Conservation (phyloP, 139 green algal species). For the Volvox reticuliferus region DNA sequence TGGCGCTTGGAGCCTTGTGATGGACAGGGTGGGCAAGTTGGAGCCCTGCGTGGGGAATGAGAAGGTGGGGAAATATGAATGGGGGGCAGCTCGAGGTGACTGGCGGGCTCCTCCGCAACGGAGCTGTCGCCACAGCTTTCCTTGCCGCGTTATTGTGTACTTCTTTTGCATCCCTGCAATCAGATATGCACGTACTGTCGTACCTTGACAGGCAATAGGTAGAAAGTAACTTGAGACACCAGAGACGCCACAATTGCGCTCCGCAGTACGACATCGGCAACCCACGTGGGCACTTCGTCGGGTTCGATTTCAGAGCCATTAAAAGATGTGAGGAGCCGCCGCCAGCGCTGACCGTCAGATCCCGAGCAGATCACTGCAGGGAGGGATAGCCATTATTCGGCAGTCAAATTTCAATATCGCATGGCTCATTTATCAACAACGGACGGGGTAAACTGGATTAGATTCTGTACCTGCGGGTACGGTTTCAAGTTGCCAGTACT, state of each 20-base stretch:
- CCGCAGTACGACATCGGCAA: background rate
- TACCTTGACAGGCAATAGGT: background rate
- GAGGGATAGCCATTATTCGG: background rate
- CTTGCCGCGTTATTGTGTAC: too few relatives aligned
- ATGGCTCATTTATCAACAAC: too few relatives aligned
- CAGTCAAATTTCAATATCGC: too few relatives aligned
- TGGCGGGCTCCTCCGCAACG: too few relatives aligned
- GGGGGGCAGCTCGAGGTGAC: background rate
- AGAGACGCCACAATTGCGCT: background rate
- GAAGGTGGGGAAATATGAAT: background rate
- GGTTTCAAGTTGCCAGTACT: constrained; percentile 45
- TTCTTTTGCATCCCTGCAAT: too few relatives aligned
- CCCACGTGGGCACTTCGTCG: background rate
- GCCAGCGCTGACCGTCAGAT: constrained; percentile 10
- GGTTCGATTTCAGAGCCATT: background rate
- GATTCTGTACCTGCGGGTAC: constrained; percentile 41
- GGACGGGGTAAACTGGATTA: too few relatives aligned
- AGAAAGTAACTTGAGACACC: background rate
- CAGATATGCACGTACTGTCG: background rate
- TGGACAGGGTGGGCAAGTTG: background rate
- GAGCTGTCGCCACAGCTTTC: too few relatives aligned
- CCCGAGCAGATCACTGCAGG: background rate
- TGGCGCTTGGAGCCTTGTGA: background rate
- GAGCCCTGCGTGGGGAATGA: background rate
- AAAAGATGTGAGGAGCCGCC: background rate